These are phyloP conservation scores for Pythium grandisporangium DNA, from an alignment of 352 stramenopile genomes.

Conservation along the genomic window DNA sequence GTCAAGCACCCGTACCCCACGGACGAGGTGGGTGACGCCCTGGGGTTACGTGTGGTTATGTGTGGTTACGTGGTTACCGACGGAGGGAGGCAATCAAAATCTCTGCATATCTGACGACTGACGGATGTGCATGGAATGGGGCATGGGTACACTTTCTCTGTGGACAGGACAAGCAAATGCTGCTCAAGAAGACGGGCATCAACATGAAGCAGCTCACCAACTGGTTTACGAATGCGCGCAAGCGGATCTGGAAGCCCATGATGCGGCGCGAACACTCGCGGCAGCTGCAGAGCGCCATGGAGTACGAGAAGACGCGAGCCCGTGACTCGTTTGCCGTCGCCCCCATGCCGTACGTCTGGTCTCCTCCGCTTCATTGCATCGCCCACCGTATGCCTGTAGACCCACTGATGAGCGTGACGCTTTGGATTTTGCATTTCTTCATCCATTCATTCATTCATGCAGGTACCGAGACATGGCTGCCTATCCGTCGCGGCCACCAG, in stretches of 20 bases:
- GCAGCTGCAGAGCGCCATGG: conserved; percentile 61
- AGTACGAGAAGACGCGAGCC: conserved; percentile 41
- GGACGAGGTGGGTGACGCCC: conserved; percentile 37
- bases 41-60: no score
- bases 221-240: conserved; percentile 86
- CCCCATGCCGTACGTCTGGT: conserved; percentile 10
- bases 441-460: neutral
- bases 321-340: conserved; percentile 22
- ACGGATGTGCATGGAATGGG: no score
- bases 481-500: conserved; percentile 28
- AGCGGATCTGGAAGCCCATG: conserved; percentile 88
- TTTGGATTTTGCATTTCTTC: no score
- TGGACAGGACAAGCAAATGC: conserved; percentile 79
- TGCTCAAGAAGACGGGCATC: conserved; percentile 84
- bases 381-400: no score
- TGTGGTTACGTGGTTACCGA: no score
- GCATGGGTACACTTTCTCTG: no score
- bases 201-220: conserved; percentile 90
- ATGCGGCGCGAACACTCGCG: conserved; percentile 78
- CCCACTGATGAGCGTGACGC: no score
- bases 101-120: no score
- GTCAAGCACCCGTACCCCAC: conserved; percentile 87
- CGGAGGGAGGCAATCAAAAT: no score
- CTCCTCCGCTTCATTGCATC: neutral
- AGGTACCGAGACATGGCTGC: conserved; percentile 5